Evolutionary conservation across 768 basidiomycete genomes (phyloP), one percentile per base, ranked within the genome.

Genomic region (Termitomyces sp.): DNA sequence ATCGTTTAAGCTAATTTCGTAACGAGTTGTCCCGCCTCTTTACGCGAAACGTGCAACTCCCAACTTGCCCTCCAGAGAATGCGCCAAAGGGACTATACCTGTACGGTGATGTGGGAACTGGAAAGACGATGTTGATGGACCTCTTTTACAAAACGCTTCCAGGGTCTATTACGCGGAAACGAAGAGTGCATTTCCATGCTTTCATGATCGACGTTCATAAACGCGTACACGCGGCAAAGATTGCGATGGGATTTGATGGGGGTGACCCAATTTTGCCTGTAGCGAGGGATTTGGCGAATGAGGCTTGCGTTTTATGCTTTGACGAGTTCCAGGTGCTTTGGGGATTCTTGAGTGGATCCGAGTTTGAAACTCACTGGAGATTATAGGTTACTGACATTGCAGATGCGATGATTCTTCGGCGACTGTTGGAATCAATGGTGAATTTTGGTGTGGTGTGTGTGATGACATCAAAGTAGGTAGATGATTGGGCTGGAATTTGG

Each of bases 191-290:
- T 70, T 99, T 99, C 68, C 95, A 98, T 66, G 92, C 93, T 1
- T 98, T 99, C 77, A 98, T 99, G 97, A 85, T 98, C 58, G 97
- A 99, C 66, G 94, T 98, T 21, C 92, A 98, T 68, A 97, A 96
- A 66, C 86, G 93, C 17, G 68, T 95, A 3, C 94, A 98, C 61
- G 83, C 84, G 1, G 81, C 88, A 38, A 94, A 93, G 73, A 73
- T 81, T 42, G 78, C 80, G 54, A 81, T 85, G 74, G 88, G 89
- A 2, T 72, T 75, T 58, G 67, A 78, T 15, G 82, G 84, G 21
- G 87, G 89, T 17, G 93, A 98, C 67, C 87, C 91, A 28, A 90
- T 97, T 64, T 74, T 84, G 24, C 90, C 92, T 21, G 92, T 96
- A 10, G 93, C 94, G 7, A 74, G 89, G 58, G 90, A 93, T 63